phyloP scores from a whole-genome alignment of 345 rosid species.

The Brassica napus region DNA sequence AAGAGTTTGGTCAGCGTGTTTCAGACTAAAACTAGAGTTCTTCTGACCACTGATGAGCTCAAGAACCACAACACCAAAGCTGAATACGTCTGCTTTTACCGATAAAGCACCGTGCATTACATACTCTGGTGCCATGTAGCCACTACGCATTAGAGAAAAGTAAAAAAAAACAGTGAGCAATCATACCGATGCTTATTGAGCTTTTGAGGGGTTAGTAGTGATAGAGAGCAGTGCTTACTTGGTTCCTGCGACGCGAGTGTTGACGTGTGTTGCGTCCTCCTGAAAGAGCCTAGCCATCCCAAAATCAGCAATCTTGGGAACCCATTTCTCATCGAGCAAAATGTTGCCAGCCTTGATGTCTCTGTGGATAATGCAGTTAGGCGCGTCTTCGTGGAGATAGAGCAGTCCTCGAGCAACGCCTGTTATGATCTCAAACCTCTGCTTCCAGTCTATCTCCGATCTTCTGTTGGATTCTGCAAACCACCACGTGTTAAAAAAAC shows the following conservation, averaged over 20 bases:
- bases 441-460: conserved; percentile 75
- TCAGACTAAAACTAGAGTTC: conserved; percentile 59
- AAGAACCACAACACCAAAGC: conserved; percentile 92
- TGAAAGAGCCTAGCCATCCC: conserved; percentile 99
- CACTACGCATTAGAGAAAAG: conserved; percentile 46
- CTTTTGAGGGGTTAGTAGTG: not conserved
- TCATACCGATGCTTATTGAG: not conserved
- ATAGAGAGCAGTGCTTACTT: conserved; percentile 54
- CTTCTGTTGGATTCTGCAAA: conserved; percentile 54
- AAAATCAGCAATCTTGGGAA: conserved; percentile 96
- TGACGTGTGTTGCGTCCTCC: conserved; percentile 83
- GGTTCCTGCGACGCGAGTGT: conserved; percentile 95
- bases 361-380: conserved; percentile 80
- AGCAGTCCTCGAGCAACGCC: conserved; percentile 90
- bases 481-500: not conserved
- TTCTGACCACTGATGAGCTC: conserved; percentile 85
- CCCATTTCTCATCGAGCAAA: conserved; percentile 90
- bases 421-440: conserved; percentile 65
- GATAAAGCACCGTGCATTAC: conserved; percentile 82
- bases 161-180: not conserved
- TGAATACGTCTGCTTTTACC: conserved; percentile 84
- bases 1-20: conserved; percentile 57
- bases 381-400: conserved; percentile 92
- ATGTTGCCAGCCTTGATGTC: conserved; percentile 96
- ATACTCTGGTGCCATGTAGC: conserved; percentile 99